These are phyloP conservation scores for Mucor piriformis DNA, from an alignment of 371 early-diverging fungal species.

Conservation along the genomic window DNA sequence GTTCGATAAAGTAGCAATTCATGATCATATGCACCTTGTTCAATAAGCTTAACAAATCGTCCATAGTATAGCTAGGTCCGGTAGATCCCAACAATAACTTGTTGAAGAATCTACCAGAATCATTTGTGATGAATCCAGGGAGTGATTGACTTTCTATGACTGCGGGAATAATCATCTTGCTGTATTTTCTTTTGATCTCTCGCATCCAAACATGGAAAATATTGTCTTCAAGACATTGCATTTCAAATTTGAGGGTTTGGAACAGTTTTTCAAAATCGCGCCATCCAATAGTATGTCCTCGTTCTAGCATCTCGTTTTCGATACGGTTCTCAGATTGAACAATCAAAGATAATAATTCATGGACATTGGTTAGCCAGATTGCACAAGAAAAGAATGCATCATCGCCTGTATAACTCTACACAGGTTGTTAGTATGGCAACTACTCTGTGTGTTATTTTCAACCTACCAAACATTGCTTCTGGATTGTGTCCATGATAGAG, in stretches of 20 bases:
- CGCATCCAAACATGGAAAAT: slow-evolving; percentile 84
- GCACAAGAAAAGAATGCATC: slow-evolving; percentile 65
- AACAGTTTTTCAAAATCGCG: slow-evolving; percentile 58
- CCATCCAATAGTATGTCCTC: slow-evolving; percentile 34
- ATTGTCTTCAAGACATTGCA: slow-evolving; percentile 69
- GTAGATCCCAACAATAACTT: slow-evolving; percentile 72
- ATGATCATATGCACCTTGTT: slow-evolving; percentile 88
- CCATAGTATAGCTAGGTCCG: slow-evolving; percentile 81
- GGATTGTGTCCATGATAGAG: slow-evolving; percentile 84
- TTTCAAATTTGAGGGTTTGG: slow-evolving; percentile 62
- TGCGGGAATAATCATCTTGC: slow-evolving; percentile 91
- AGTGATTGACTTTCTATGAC: slow-evolving; percentile 91
- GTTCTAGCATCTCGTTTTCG: slow-evolving; percentile 35
- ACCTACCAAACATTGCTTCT: slow-evolving; percentile 71
- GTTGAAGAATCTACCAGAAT: slow-evolving; percentile 82
- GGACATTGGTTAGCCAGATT: slow-evolving; percentile 95
- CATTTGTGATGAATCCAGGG: slow-evolving; percentile 88
- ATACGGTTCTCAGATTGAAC: slow-evolving; percentile 40
- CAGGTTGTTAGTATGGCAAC: background rate
- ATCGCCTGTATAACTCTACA: slow-evolving; percentile 47
- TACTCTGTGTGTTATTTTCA: background rate
- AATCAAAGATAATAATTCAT: slow-evolving; percentile 79
- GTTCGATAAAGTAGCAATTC: slow-evolving; percentile 93
- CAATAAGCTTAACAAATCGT: slow-evolving; percentile 87
- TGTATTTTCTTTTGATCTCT: slow-evolving; percentile 87